Conservation (phyloP, 768 basidiomycete genomes). For the Boletus speciosus region DNA sequence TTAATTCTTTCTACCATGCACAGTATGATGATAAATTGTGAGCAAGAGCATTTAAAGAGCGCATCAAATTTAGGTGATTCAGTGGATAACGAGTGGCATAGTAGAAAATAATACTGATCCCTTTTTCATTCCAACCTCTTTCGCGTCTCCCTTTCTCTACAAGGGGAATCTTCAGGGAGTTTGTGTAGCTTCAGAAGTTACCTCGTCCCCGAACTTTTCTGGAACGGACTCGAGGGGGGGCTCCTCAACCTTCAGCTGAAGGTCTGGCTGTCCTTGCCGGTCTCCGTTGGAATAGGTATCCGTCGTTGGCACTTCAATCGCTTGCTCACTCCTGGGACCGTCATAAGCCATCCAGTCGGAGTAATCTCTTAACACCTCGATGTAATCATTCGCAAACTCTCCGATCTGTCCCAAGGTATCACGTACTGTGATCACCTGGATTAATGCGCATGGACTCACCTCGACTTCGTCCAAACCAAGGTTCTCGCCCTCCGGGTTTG, state of each 20-base stretch:
- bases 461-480: conserved; percentile 72
- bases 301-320: conserved; percentile 4
- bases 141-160: neutral
- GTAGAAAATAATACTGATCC: too few relatives aligned
- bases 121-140: neutral
- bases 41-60: neutral
- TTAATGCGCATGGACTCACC: conserved; percentile 35
- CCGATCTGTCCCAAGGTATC: conserved; percentile 44
- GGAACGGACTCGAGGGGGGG: conserved; percentile 10
- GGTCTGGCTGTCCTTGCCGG: conserved; percentile 38
- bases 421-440: neutral
- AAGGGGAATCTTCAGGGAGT: neutral
- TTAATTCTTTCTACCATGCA: neutral
- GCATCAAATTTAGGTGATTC: neutral
- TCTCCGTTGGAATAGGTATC: conserved; percentile 32
- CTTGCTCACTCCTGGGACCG: conserved; percentile 7
- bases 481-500: conserved; percentile 52
- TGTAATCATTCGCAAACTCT: conserved; percentile 67
- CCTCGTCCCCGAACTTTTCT: conserved; percentile 12
- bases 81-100: neutral
- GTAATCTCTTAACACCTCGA: conserved; percentile 66
- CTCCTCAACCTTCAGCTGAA: conserved; percentile 13
- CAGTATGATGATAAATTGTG: neutral
- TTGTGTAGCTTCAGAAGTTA: neutral
- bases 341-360: conserved; percentile 45